Evolutionary conservation across 495 filamentous ascomycete genomes (phyloP).

Genomic region (Penicillium arizonense): DNA sequence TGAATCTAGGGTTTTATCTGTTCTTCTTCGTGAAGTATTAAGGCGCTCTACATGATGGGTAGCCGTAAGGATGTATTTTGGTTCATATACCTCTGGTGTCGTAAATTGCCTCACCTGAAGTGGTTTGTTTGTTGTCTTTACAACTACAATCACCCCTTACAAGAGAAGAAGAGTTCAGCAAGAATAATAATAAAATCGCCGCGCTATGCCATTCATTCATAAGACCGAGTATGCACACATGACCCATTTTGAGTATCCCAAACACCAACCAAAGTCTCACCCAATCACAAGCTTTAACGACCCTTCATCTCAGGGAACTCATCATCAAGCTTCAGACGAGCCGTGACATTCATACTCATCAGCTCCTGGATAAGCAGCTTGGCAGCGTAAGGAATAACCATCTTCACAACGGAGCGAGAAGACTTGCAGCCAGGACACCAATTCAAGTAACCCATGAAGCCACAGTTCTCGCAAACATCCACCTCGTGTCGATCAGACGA

Average conservation of each 20-base stretch:
- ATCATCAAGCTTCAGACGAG: conserved; percentile 81
- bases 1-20: not conserved
- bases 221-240: conserved; percentile 19
- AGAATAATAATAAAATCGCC: conserved; percentile 22
- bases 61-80: too few relatives aligned
- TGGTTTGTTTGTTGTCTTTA: not conserved
- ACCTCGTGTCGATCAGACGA: conserved; percentile 86
- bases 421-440: conserved; percentile 91
- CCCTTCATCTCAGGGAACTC: conserved; percentile 70
- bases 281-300: conserved; percentile 15
- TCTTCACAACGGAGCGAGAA: conserved; percentile 73
- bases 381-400: conserved; percentile 98
- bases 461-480: conserved; percentile 89
- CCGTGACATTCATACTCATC: conserved; percentile 95
- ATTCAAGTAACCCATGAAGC: conserved; percentile 89
- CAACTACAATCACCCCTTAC: not conserved
- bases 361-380: conserved; percentile 97
- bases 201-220: conserved; percentile 31
- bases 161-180: not conserved
- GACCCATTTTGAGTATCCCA: conserved; percentile 14
- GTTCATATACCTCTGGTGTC: too few relatives aligned
- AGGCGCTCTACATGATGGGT: too few relatives aligned
- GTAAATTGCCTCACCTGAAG: not conserved
- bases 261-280: conserved; percentile 1
- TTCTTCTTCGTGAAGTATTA: too few relatives aligned